These are phyloP conservation scores for Suillus weaverae DNA, from an alignment of 768 basidiomycete genomes.

Conservation along the genomic window DNA sequence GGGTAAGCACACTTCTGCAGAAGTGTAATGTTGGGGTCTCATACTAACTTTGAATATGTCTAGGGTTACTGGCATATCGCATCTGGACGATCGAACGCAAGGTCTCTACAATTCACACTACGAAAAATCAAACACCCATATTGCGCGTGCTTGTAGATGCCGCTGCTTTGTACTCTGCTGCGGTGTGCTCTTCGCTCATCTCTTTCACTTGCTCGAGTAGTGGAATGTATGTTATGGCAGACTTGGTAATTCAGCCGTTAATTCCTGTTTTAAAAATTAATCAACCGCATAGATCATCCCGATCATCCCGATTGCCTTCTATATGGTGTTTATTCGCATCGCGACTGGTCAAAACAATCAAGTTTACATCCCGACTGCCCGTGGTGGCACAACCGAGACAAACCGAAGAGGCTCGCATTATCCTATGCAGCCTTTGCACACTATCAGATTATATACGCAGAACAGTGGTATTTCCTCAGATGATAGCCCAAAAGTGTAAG, in stretches of 20 bases:
- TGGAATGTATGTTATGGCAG: neutral
- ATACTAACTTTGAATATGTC: neutral
- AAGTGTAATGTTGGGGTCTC: neutral
- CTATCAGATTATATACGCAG: neutral
- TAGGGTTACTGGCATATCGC: neutral
- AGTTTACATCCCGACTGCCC: neutral
- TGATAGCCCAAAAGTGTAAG: neutral
- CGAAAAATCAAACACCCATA: neutral
- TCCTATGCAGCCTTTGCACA: neutral
- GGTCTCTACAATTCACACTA: neutral
- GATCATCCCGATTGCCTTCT: neutral
- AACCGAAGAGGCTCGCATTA: neutral
- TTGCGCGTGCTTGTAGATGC: neutral
- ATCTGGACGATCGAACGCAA: neutral
- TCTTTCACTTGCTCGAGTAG: neutral
- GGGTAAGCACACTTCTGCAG: neutral
- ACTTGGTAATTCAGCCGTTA: neutral
- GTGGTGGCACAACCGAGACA: neutral
- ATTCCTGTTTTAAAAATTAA: neutral
- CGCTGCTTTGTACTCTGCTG: neutral
- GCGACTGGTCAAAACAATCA: neutral
- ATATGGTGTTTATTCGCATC: neutral
- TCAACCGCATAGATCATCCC: neutral
- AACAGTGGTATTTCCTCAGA: neutral
- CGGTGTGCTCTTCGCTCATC: neutral